These are phyloP conservation scores for Solanum chilense DNA, from an alignment of 257 asterid species.

Conservation along the genomic window DNA sequence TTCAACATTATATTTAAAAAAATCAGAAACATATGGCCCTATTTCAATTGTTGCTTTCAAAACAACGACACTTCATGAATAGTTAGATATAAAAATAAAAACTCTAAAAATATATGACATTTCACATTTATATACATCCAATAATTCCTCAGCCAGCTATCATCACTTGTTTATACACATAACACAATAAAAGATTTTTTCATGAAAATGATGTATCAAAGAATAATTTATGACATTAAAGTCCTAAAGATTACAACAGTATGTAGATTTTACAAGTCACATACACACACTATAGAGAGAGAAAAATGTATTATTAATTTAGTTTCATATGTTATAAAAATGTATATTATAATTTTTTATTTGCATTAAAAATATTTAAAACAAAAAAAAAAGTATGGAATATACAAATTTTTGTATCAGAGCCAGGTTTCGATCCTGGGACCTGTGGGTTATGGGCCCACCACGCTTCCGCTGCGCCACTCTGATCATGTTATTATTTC, in stretches of 20 bases:
- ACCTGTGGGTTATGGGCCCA: conserved; percentile 99
- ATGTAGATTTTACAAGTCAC: background rate
- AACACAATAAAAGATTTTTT: background rate
- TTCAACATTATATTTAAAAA: background rate
- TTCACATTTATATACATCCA: background rate
- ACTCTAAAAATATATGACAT: background rate
- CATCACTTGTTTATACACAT: background rate
- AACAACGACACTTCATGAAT: background rate
- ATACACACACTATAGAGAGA: background rate
- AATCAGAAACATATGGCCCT: background rate
- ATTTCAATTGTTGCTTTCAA: background rate
- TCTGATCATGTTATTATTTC: conserved; percentile 2
- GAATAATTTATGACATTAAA: background rate
- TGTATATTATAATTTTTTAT: background rate
- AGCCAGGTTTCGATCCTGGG: conserved; percentile 99
- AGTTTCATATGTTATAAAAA: background rate
- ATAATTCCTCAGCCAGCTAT: background rate
- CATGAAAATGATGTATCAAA: background rate
- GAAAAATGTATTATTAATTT: background rate
- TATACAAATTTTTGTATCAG: conserved; percentile 18
- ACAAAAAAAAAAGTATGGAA: background rate
- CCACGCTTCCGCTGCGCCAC: conserved; percentile 75
- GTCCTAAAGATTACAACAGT: background rate
- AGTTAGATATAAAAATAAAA: background rate
- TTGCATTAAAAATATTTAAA: too few species aligned